A percentile compares a stretch with the other conserved stretches of the same genome.
Conservation (phyloP, 345 rosid species). For the Tarenaya hassleriana region DNA sequence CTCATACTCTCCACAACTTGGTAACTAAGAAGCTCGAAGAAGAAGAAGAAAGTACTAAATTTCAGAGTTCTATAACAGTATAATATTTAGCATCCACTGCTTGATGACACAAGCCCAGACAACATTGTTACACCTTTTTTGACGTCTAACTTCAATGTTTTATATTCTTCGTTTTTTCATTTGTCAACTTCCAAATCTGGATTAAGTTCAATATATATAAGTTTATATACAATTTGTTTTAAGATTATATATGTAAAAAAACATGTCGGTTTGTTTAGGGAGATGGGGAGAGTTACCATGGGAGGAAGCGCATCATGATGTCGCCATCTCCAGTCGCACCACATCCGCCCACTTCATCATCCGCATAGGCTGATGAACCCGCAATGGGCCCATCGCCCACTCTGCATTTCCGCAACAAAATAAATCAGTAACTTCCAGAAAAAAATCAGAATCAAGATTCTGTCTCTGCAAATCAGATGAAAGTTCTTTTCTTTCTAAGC, state of each 20-base stretch:
- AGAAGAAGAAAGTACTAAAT: not conserved
- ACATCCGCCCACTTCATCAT: slow-evolving; percentile 86
- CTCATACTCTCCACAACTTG: slow-evolving; percentile 97
- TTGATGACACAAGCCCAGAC: no score
- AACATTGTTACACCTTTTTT: no score
- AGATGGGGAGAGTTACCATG: slow-evolving; percentile 51
- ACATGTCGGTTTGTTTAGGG: no score
- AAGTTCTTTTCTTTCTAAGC: no score
- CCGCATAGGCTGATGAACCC: slow-evolving; percentile 87
- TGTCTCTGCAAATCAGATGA: no score
- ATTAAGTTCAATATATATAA: no score
- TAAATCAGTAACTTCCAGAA: not conserved
- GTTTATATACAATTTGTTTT: no score
- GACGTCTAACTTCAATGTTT: no score
- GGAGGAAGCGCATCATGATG: slow-evolving; percentile 97
- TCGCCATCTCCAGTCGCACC: slow-evolving; percentile 98
- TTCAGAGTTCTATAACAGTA: not conserved
- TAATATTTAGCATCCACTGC: no score
- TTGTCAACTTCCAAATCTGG: no score
- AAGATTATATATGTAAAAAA: no score
- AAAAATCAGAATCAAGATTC: not conserved
- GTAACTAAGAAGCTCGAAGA: slow-evolving; percentile 44
- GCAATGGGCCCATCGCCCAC: slow-evolving; percentile 95
- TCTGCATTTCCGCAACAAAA: slow-evolving; percentile 30
- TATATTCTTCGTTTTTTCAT: no score